Conservation (phyloP, 257 asterid genomes). For the Rubia yunnanensis region DNA sequence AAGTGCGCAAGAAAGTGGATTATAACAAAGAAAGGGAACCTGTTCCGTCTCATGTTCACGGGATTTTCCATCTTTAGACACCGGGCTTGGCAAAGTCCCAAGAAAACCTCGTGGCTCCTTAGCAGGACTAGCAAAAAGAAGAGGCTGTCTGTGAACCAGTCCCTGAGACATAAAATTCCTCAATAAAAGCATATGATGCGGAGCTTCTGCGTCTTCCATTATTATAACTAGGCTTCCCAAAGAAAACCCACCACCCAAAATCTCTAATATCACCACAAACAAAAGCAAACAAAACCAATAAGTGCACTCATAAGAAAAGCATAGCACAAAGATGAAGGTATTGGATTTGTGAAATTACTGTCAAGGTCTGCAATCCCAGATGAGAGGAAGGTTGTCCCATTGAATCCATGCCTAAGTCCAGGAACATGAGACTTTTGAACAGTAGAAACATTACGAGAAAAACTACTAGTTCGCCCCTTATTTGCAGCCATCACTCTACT, state of each 20-base stretch:
- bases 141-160: constrained; percentile 71
- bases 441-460: constrained; percentile 62
- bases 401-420: constrained; percentile 88
- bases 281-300: neutral
- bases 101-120: constrained; percentile 87
- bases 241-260: constrained; percentile 87
- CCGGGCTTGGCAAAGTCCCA: constrained; percentile 73
- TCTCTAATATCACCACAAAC: constrained; percentile 35
- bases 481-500: constrained; percentile 45
- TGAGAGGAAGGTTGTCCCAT: constrained; percentile 72
- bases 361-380: constrained; percentile 89
- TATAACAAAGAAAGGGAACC: constrained; percentile 32
- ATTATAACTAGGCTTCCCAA: constrained; percentile 86
- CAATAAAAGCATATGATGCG: constrained; percentile 93
- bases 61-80: constrained; percentile 68
- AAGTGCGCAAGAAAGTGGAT: neutral
- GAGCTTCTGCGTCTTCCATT: constrained; percentile 95
- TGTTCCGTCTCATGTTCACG: constrained; percentile 53
- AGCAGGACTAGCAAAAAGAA: constrained; percentile 83
- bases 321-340: neutral
- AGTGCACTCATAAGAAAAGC: neutral
- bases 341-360: constrained; percentile 37
- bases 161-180: constrained; percentile 99
- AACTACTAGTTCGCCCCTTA: constrained; percentile 65
- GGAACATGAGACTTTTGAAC: constrained; percentile 48